phyloP scores from a whole-genome alignment of 2,329 filamentous ascomycete species.

The Calonectria montana region DNA sequence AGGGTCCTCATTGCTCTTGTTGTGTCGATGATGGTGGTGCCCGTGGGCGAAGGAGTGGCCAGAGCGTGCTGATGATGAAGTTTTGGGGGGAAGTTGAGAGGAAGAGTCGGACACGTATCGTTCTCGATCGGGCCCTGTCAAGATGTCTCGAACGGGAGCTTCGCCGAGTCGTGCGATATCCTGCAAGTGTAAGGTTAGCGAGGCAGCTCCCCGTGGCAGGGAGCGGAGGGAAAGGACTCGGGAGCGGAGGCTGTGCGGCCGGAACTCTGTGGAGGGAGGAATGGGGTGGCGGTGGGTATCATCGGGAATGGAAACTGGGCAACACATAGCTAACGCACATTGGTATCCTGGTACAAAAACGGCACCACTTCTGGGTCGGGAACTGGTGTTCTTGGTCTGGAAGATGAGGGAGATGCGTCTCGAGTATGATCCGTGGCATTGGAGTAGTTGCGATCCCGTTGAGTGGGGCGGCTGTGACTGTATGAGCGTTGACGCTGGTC shows the following conservation, averaged over 20 bases:
- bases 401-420: conserved; percentile 80
- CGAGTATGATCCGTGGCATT: conserved; percentile 78
- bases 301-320: conserved; percentile 37
- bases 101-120: conserved; percentile 67
- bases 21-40: conserved; percentile 74
- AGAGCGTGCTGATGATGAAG: conserved; percentile 71
- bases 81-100: conserved; percentile 65
- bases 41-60: conserved; percentile 72
- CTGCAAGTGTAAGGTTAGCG: conserved; percentile 52
- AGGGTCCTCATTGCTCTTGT: conserved; percentile 75
- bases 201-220: conserved; percentile 24
- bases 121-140: conserved; percentile 76
- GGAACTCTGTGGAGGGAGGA: conserved; percentile 18
- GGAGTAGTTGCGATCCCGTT: conserved; percentile 85
- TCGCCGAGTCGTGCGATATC: conserved; percentile 83
- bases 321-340: conserved; percentile 65
- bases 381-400: conserved; percentile 84
- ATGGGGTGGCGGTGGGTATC: conserved; percentile 26
- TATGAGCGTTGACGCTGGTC: conserved; percentile 74
- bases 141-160: conserved; percentile 77
- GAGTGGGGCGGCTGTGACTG: conserved; percentile 65
- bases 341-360: conserved; percentile 89
- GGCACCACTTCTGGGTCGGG: conserved; percentile 94
- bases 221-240: background rate
- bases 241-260: conserved; percentile 15